phyloP scores from a whole-genome alignment of 2,329 filamentous ascomycete species.

The Pseudogymnoascus sp. region DNA sequence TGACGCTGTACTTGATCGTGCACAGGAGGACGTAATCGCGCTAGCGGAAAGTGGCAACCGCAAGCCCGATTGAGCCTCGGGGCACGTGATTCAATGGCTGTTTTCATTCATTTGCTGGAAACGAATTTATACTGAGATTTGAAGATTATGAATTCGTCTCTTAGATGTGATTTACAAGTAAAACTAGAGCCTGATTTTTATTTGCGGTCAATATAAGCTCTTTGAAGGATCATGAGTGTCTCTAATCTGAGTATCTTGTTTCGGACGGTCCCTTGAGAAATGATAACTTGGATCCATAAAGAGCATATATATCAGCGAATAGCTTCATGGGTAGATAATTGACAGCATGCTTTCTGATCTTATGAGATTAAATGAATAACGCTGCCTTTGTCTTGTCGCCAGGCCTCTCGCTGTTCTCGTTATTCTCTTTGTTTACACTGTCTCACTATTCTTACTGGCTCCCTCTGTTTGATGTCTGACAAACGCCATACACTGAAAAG shows the following conservation, averaged over 20 bases:
- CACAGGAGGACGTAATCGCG: conserved; percentile 2
- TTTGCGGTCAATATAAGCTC: background rate
- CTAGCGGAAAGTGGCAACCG: background rate
- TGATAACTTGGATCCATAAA: too few species aligned
- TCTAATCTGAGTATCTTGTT: background rate
- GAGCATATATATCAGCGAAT: background rate
- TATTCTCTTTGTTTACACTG: background rate
- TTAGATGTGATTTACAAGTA: background rate
- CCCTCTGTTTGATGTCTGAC: background rate
- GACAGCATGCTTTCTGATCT: background rate
- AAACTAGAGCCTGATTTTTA: background rate
- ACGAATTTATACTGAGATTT: background rate
- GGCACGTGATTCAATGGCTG: background rate
- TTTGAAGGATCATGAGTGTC: background rate
- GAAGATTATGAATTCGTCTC: too few species aligned
- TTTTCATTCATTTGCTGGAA: background rate
- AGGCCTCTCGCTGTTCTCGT: background rate
- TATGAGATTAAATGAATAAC: background rate
- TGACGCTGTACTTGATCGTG: conserved; percentile 4
- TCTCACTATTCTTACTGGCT: background rate
- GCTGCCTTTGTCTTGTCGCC: background rate
- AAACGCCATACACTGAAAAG: background rate
- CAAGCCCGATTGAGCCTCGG: background rate
- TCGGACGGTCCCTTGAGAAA: background rate
- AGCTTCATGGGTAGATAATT: background rate